A percentile compares a stretch with the other conserved stretches of the same genome.
These are phyloP conservation scores for Rugiboletus extremiorientalis DNA, from an alignment of 1,284 basidiomycete species.

Conservation along the genomic window DNA sequence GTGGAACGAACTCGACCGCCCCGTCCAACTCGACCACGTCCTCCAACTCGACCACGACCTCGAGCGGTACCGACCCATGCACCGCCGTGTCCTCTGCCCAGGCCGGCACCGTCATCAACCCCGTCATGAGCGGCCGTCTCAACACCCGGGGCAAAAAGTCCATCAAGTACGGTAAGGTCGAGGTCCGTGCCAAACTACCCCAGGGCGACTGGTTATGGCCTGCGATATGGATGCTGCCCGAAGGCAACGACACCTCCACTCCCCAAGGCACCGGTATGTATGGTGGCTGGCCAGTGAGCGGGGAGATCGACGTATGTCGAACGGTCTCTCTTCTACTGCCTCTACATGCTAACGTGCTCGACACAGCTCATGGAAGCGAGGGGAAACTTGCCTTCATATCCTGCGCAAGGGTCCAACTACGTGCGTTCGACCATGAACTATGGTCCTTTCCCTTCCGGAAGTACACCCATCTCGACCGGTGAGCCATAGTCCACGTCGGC, in stretches of 20 bases:
- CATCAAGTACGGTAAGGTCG: slow-evolving; percentile 72
- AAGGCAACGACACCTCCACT: slow-evolving; percentile 38
- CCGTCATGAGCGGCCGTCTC: slow-evolving; percentile 73
- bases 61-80: slow-evolving; percentile 38
- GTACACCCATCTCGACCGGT: slow-evolving; percentile 50
- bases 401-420: slow-evolving; percentile 66
- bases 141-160: slow-evolving; percentile 61
- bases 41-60: slow-evolving; percentile 24
- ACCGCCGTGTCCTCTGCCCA: slow-evolving; percentile 60
- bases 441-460: slow-evolving; percentile 50
- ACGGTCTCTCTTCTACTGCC: not conserved
- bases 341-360: not conserved
- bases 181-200: slow-evolving; percentile 50
- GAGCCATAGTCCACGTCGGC: slow-evolving; percentile 34
- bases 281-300: slow-evolving; percentile 72
- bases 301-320: slow-evolving; percentile 65
- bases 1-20: slow-evolving; percentile 24
- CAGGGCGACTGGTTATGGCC: slow-evolving; percentile 79
- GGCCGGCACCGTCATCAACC: slow-evolving; percentile 71
- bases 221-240: slow-evolving; percentile 82
- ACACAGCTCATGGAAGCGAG: slow-evolving; percentile 69
- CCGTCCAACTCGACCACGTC: slow-evolving; percentile 20
- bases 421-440: slow-evolving; percentile 77
- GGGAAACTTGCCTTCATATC: slow-evolving; percentile 63
- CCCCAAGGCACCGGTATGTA: slow-evolving; percentile 45